Evolutionary conservation across 2,329 filamentous ascomycete genomes (phyloP).

Genomic region (Emergomyces orientalis): DNA sequence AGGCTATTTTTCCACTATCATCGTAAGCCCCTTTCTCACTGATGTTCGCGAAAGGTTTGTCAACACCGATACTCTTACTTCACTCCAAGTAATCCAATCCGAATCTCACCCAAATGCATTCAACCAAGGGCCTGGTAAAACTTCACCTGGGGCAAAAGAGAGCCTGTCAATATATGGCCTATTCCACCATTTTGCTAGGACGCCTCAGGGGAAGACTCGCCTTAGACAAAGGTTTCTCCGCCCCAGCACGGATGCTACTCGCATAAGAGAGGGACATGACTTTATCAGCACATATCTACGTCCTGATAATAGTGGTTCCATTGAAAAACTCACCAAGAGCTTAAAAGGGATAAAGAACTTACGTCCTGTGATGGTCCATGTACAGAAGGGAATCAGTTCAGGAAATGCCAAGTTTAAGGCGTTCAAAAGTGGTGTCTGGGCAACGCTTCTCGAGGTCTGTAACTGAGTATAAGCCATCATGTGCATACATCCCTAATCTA

Average conservation of each 20-base stretch:
- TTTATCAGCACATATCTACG: conserved; percentile 58
- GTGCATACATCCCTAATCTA: conserved; percentile 10
- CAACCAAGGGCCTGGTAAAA: conserved; percentile 57
- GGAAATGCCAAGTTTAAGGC: conserved; percentile 43
- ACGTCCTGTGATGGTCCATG: conserved; percentile 54
- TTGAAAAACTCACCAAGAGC: conserved; percentile 50
- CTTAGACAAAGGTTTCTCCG: conserved; percentile 75
- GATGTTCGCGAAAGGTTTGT: conserved; percentile 57
- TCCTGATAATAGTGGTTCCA: conserved; percentile 53
- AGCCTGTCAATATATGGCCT: conserved; percentile 75
- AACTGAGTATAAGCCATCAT: too few relatives aligned
- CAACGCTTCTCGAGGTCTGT: conserved; percentile 50
- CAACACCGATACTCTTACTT: conserved; percentile 67
- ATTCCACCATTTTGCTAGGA: conserved; percentile 64
- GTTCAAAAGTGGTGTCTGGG: conserved; percentile 62
- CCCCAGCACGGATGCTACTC: conserved; percentile 57
- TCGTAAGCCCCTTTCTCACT: conserved; percentile 3
- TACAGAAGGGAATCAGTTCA: conserved; percentile 67
- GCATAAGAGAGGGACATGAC: conserved; percentile 63
- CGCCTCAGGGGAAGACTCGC: conserved; percentile 64
- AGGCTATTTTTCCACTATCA: conserved; percentile 16
- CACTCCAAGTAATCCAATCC: conserved; percentile 74
- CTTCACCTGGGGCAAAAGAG: conserved; percentile 61
- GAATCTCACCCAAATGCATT: conserved; percentile 77
- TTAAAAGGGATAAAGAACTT: conserved; percentile 70